Base-by-base conservation (phyloP, 345 rosid species). In the Erucastrum elatum region DNA sequence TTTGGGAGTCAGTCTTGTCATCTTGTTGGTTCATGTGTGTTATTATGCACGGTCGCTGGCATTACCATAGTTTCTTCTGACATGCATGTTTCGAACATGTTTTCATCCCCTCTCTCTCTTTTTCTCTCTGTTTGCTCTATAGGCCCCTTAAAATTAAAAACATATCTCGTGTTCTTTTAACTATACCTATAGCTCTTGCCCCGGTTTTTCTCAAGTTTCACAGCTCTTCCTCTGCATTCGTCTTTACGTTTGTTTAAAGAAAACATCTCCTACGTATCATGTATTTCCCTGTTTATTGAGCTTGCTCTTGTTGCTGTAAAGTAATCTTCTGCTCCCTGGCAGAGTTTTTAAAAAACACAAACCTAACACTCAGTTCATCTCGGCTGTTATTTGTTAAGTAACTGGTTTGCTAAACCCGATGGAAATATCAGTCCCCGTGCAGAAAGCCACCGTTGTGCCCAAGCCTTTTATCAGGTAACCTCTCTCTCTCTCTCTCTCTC, bases 381-480 rank as follows among this genome's bases (percentile, higher is more conserved):
- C 12, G 44, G 27, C 60, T 6, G 27, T 7, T 17, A 16, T 56
- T 7, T 16, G 60, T 16, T 16, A 51, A 21, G 46, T 39, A 66
- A 66, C 76, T 72, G 60, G 4, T 25, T 59, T 35, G 51, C 49
- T 34, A 34, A 37, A 15, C 7, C 44, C 76, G 37, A 80, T 80
- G 83, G 83, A 80, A 8, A 80, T 30, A 64, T 63, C 75, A 55
- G 21, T 4, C 66, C 61, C 79, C 0, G 72, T 76, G 29, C 73
- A 49, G 55, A 75, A 61, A 71, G 71, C 80, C 5, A 72, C 83
- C 12, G 76, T 81, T 58, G 80, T 81, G 70, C 69, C 71, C n/a
- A 72, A 81, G 77, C 83, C 83, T 7, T 81, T 81, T 71, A 25
- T 71, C 70, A 81, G 76, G 83, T 80, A 75, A 53, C 29, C 35